Evolutionary conservation across 495 filamentous ascomycete species (phyloP), one percentile per base, ranked within the genome.

Genomic region (Penicillium lagena): DNA sequence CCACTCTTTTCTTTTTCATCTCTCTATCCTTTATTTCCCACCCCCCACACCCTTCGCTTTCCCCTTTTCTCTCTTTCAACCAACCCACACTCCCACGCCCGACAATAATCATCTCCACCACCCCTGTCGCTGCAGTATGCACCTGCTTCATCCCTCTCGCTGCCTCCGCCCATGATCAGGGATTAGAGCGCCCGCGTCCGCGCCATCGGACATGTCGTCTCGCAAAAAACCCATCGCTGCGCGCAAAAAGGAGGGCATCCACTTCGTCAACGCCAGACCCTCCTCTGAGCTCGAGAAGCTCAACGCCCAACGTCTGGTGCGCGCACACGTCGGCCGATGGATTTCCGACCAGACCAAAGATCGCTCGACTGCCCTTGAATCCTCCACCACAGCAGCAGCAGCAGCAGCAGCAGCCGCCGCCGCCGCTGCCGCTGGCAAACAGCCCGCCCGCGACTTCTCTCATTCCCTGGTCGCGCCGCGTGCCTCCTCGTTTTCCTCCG

Each of bases 281-380:
- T 12, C 61, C n/a, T 59, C 63, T 11, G 64, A 70, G 27, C 47
- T 36, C 0, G 67, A 70, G 31, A 55, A 59, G 17, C 7, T 54
- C 14, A 58, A 51, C 28, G 60, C 60, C 2, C 63, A 65, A 22
- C 59, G 56, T 11, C 30, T 65, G 35, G 67, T 70, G 12, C 63
- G 67, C 36, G 63, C 64, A 12, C 67, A 70, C 46, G 67, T 70
- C 9, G 67, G 67, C 4, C 52, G 58, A 47, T 68, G 64, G 67
- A 68, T 70, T 37, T 70, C 67, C 37, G 61, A 63, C 12, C 66
- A 70, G 39, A 68, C 64, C 27, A 70, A 60, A 43, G 63, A 63
- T 29, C 58, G 61, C 40, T 46, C 55, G 12, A 32, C 39, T 7
- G 47, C 27, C 12, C 29, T 40, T 22, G 47, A 28, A 38, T 31